phyloP scores from a whole-genome alignment of 768 basidiomycete species.

The Psilocybe azurescens region DNA sequence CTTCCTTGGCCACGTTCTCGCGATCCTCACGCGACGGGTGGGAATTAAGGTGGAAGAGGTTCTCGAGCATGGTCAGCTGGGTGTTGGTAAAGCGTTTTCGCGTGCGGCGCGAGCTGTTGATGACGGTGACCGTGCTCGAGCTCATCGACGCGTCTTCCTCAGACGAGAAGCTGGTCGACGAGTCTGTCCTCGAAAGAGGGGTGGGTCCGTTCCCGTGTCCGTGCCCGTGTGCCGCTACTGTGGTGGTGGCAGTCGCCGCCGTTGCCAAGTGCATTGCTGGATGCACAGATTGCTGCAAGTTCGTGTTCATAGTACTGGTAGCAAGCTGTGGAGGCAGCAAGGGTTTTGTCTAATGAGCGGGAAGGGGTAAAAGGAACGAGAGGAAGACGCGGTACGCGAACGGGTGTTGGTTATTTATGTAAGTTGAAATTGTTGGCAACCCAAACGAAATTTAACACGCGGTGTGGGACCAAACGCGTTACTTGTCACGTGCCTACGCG shows the following conservation, averaged over 20 bases:
- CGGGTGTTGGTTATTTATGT: constrained; percentile 28
- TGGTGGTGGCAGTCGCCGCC: too few relatives aligned
- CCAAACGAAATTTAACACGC: constrained; percentile 26
- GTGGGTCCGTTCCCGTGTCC: constrained; percentile 9
- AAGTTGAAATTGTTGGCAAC: constrained; percentile 19
- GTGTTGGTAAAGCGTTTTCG: constrained; percentile 72
- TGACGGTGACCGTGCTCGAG: constrained; percentile 34
- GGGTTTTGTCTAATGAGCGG: constrained; percentile 6
- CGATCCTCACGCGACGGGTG: constrained; percentile 80
- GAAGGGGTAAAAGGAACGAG: constrained; percentile 8
- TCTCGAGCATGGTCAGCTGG: constrained; percentile 76
- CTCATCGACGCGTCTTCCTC: constrained; percentile 46
- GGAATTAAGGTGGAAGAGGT: constrained; percentile 72
- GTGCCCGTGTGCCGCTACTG: too few relatives aligned
- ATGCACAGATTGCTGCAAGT: neutral
- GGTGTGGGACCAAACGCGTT: constrained; percentile 23
- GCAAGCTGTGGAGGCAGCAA: neutral
- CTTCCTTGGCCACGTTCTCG: constrained; percentile 62
- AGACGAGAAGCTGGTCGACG: constrained; percentile 55
- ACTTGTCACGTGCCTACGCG: constrained; percentile 25
- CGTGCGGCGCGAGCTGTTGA: constrained; percentile 55
- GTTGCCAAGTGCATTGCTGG: too few relatives aligned
- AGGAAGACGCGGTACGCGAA: neutral
- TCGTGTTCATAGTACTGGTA: neutral
- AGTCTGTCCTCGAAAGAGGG: constrained; percentile 60